Evolutionary conservation across 1,284 basidiomycete genomes (phyloP).

Genomic region (Porodaedalea pini): DNA sequence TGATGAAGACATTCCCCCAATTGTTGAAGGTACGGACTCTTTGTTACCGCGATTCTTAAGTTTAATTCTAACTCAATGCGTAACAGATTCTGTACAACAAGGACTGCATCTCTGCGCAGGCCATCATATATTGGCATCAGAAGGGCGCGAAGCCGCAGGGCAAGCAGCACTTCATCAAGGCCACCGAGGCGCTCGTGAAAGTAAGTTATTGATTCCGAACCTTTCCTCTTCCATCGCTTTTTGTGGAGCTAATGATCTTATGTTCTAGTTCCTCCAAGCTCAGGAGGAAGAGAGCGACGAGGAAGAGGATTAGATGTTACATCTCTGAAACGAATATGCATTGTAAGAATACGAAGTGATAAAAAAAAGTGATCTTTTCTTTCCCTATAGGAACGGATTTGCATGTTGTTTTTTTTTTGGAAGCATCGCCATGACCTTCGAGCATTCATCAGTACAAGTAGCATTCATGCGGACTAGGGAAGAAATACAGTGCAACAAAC

Average conservation of each 20-base stretch:
- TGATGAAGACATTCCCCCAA: slow-evolving; percentile 91
- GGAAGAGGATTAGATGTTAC: slow-evolving; percentile 8
- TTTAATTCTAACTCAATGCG: slow-evolving; percentile 11
- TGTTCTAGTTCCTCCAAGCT: slow-evolving; percentile 16
- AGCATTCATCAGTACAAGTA: too few species aligned
- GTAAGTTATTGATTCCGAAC: slow-evolving; percentile 49
- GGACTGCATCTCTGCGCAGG: slow-evolving; percentile 91
- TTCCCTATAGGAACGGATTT: too few species aligned
- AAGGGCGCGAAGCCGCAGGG: slow-evolving; percentile 96
- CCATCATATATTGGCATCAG: slow-evolving; percentile 96
- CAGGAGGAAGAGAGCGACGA: slow-evolving; percentile 23
- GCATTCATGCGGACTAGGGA: too few species aligned
- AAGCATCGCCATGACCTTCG: too few species aligned
- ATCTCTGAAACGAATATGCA: too few species aligned
- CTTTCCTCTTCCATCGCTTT: slow-evolving; percentile 15
- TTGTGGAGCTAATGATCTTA: slow-evolving; percentile 45
- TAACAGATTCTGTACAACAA: slow-evolving; percentile 86
- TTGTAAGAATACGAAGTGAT: too few species aligned
- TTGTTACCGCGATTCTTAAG: not conserved
- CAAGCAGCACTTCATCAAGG: slow-evolving; percentile 91
- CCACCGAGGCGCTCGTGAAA: slow-evolving; percentile 85
- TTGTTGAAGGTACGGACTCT: slow-evolving; percentile 73
- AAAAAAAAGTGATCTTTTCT: too few species aligned
- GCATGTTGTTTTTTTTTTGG: too few species aligned
- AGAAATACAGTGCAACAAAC: too few species aligned